Conservation (phyloP, 2,329 filamentous ascomycete genomes). For the Lachnellula hyalina region DNA sequence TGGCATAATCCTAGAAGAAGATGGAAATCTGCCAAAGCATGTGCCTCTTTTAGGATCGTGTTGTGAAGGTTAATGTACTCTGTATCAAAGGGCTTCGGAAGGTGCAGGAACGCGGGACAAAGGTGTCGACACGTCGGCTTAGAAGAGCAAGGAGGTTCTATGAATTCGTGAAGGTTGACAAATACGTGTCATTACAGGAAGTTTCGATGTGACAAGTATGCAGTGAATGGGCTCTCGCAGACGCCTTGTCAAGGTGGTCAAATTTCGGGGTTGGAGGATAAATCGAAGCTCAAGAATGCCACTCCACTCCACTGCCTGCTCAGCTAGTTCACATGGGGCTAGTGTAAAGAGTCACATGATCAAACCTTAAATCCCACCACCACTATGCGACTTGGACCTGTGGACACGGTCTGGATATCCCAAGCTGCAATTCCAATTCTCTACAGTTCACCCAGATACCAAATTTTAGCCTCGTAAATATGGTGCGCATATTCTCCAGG, state of each 20-base stretch:
- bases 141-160: not conserved
- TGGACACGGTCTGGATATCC: not conserved
- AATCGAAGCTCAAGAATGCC: not conserved
- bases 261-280: not conserved
- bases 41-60: not conserved
- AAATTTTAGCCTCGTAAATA: slow-evolving; percentile 10
- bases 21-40: not conserved
- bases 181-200: not conserved
- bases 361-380: not conserved
- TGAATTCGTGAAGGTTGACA: not conserved
- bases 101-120: not conserved
- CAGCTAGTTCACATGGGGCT: not conserved
- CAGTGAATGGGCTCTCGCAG: not conserved
- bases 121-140: not conserved
- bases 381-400: not conserved
- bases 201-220: not conserved
- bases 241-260: not conserved
- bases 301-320: not conserved
- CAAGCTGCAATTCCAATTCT: slow-evolving; percentile 7
- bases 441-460: slow-evolving; percentile 4
- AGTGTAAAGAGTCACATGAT: not conserved
- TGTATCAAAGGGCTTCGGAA: not conserved
- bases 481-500: slow-evolving; percentile 9
- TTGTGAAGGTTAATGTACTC: not conserved
- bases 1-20: not conserved